These are phyloP conservation scores for Citrus cavaleriei DNA, from an alignment of 345 rosid species.

Conservation along the genomic window DNA sequence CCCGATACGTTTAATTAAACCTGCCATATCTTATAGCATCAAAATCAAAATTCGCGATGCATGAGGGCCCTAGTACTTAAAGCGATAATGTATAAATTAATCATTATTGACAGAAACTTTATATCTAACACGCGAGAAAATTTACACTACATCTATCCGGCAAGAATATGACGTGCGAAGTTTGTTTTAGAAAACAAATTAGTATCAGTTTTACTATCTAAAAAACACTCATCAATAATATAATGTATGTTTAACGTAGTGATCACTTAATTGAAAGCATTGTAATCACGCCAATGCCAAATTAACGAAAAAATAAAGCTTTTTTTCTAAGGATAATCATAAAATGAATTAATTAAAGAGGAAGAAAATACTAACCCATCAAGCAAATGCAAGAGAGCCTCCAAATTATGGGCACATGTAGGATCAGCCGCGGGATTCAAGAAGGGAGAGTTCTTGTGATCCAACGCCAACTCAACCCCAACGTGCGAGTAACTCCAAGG, in stretches of 20 bases:
- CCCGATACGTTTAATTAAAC: neutral
- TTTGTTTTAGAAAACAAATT: too few relatives aligned
- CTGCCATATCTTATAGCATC: neutral
- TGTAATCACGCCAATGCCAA: too few relatives aligned
- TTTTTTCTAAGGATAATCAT: too few relatives aligned
- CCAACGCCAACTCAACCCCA: slow-evolving; percentile 66
- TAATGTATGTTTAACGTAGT: too few relatives aligned
- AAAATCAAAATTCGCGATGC: neutral
- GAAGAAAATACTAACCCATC: slow-evolving; percentile 59
- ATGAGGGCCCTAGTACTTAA: neutral
- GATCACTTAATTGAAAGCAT: too few relatives aligned
- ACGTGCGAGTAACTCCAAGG: slow-evolving; percentile 87
- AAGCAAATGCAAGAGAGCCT: slow-evolving; percentile 71
- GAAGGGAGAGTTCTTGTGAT: slow-evolving; percentile 69
- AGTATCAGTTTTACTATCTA: too few relatives aligned
- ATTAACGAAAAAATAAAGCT: neutral
- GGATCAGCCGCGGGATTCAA: slow-evolving; percentile 49
- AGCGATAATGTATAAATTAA: neutral
- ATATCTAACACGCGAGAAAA: neutral
- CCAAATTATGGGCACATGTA: slow-evolving; percentile 64
- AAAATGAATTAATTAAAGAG: neutral
- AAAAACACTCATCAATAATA: too few relatives aligned
- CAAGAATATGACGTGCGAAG: too few relatives aligned
- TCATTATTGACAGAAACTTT: neutral
- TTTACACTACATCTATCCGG: too few relatives aligned